phyloP scores from a whole-genome alignment of 768 basidiomycete genomes.

The Tephrocybe sp. region DNA sequence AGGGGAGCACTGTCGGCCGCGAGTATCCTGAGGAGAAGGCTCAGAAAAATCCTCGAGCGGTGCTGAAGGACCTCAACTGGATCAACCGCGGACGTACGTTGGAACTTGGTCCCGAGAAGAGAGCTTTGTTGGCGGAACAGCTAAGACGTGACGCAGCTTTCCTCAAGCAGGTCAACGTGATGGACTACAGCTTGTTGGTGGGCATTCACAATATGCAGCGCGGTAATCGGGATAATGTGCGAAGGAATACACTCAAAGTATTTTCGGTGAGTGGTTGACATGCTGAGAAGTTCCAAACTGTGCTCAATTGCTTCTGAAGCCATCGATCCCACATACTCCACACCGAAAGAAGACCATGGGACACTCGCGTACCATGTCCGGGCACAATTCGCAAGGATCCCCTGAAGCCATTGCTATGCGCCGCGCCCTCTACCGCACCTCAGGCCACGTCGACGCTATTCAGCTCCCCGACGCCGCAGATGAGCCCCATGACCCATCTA shows the following conservation, averaged over 20 bases:
- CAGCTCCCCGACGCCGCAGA: conserved; percentile 20
- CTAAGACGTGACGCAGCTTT: conserved; percentile 84
- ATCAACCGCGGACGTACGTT: conserved; percentile 73
- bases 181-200: conserved; percentile 95
- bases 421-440: conserved; percentile 72
- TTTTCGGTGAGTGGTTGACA: conserved; percentile 67
- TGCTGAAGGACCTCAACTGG: conserved; percentile 97
- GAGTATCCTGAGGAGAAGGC: conserved; percentile 83
- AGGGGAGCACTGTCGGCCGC: conserved; percentile 90
- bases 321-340: conserved; percentile 55
- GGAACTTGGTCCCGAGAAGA: conserved; percentile 95
- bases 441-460: conserved; percentile 57
- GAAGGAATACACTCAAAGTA: conserved; percentile 87
- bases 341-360: conserved; percentile 51
- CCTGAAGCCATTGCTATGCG: conserved; percentile 83
- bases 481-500: conserved; percentile 4
- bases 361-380: conserved; percentile 27
- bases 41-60: conserved; percentile 79
- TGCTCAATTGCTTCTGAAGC: conserved; percentile 38
- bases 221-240: conserved; percentile 89
- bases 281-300: background rate
- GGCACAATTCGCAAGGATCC: conserved; percentile 43
- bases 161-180: conserved; percentile 77
- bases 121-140: conserved; percentile 88
- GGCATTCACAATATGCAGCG: conserved; percentile 91